Percentiles rank a stretch among this genome's conserved stretches.
phyloP scores from a whole-genome alignment of 225 moss, liverwort and hornwort species.

The Marchantia polymorpha region DNA sequence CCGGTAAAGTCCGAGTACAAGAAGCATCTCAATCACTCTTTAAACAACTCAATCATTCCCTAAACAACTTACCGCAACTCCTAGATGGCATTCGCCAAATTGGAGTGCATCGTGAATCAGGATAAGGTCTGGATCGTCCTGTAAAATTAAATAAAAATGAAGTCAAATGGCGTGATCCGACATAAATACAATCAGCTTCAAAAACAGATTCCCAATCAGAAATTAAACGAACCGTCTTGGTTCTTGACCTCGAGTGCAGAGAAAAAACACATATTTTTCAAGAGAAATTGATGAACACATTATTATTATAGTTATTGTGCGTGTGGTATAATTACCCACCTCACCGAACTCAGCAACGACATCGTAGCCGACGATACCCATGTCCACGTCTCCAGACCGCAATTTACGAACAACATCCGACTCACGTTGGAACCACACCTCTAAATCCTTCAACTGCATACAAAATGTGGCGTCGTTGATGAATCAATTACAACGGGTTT shows the following conservation, averaged over 20 bases:
- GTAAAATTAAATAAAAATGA: background rate
- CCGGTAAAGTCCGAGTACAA: too few relatives aligned
- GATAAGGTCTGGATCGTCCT: conserved; percentile 84
- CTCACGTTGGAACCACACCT: conserved; percentile 99
- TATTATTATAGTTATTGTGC: background rate
- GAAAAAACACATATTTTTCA: too few relatives aligned
- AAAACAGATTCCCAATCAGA: background rate
- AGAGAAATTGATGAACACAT: background rate
- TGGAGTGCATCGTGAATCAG: conserved; percentile 80
- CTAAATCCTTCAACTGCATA: conserved; percentile 78
- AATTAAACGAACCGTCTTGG: too few relatives aligned
- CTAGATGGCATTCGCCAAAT: conserved; percentile 93
- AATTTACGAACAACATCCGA: conserved; percentile 94
- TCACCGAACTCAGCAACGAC: conserved; percentile 97
- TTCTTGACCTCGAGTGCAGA: too few relatives aligned
- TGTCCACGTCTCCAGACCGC: conserved; percentile 85
- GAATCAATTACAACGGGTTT: too few relatives aligned
- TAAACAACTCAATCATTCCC: background rate
- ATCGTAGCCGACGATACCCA: conserved; percentile 98
- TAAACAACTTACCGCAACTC: conserved; percentile 57
- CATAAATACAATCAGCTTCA: background rate
- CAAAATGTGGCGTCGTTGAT: background rate
- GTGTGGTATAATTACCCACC: conserved; percentile 27
- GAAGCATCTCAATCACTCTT: background rate
- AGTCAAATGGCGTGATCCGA: background rate